Base-by-base conservation (phyloP, 495 filamentous ascomycete species). In the Astrocystis sublimbata region DNA sequence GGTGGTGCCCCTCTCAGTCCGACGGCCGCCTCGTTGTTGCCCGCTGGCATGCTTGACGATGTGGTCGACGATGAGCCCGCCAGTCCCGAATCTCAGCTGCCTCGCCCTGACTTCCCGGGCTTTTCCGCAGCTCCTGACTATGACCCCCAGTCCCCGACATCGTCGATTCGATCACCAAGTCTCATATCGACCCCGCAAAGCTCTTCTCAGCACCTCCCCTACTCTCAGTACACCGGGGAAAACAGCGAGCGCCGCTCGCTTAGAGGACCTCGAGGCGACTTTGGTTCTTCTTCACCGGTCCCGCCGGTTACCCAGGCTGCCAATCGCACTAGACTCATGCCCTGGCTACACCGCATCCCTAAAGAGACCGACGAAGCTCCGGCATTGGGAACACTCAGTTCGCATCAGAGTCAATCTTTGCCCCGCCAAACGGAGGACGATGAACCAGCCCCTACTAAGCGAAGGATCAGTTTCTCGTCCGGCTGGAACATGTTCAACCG, bases 331-430 rank as follows among this genome's bases (percentile, higher is more conserved):
- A 71, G 74, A 43, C 79, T 79, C 33, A 90, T 96, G 30, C 70
- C 67, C 62, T 76, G 77, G 33, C 89, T 92, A 65, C 86, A 86
- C 69, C 83, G 90, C 6, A 86, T 86, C 59, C 85, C 85, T 12
- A 96, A 93, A 72, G 51, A 54, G 36, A 83, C 85, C 3, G 88
- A 89, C 9, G 84, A 90, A 24, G 86, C 89, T 5, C 88, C 87
- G 15, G 79, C 86, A 42, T 71, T 96, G 19, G 92, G 92, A 13
- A 86, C 85, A 36, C 77, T 96, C 31, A 91, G 90, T 70, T 76
- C 86, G 52, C 83, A 84, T 3, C 89, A 96, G 68, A 92, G 90
- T 69, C 91, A 91, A 67, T 96, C 92, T 10, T 89, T 93, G 64
- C 92, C 92, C 2, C 75, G 77, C 24, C 76, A 79, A 50, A 73